These are phyloP conservation scores for Tricholoma flavovirens DNA, from an alignment of 768 basidiomycete species.

Conservation along the genomic window DNA sequence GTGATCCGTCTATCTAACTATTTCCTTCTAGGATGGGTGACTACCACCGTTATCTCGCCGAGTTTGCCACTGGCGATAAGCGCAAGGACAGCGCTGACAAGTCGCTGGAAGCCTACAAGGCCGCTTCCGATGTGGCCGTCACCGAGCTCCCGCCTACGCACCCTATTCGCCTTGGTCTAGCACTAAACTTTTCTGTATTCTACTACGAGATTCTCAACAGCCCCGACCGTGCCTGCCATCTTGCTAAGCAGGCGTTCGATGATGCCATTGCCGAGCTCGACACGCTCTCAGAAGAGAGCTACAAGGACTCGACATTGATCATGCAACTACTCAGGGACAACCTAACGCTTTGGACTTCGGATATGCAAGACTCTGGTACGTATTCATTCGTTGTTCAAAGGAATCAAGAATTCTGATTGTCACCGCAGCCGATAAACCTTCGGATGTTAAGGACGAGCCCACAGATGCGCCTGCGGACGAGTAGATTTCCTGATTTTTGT, in stretches of 20 bases:
- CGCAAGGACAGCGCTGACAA: slow-evolving; percentile 97
- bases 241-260: slow-evolving; percentile 98
- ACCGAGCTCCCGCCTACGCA: slow-evolving; percentile 94
- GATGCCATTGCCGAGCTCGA: slow-evolving; percentile 99
- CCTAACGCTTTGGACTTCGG: slow-evolving; percentile 96
- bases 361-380: slow-evolving; percentile 90
- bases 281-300: slow-evolving; percentile 96
- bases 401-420: slow-evolving; percentile 4
- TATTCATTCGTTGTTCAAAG: slow-evolving; percentile 9
- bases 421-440: slow-evolving; percentile 55
- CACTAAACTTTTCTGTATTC: slow-evolving; percentile 99
- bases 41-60: slow-evolving; percentile 98
- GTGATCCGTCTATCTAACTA: slow-evolving; percentile 15
- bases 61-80: slow-evolving; percentile 97
- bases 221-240: slow-evolving; percentile 96
- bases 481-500: slow-evolving; percentile 31
- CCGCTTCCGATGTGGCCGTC: slow-evolving; percentile 94
- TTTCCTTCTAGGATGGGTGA: slow-evolving; percentile 82
- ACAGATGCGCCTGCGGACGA: slow-evolving; percentile 62
- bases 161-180: slow-evolving; percentile 97
- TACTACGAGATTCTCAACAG: slow-evolving; percentile 99
- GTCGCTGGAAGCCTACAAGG: slow-evolving; percentile 96
- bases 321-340: slow-evolving; percentile 97
- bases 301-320: slow-evolving; percentile 98
- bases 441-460: slow-evolving; percentile 65